These are phyloP conservation scores for Debaryomyces fabryi DNA, from an alignment of 1,139 yeast genomes.

Conservation along the genomic window DNA sequence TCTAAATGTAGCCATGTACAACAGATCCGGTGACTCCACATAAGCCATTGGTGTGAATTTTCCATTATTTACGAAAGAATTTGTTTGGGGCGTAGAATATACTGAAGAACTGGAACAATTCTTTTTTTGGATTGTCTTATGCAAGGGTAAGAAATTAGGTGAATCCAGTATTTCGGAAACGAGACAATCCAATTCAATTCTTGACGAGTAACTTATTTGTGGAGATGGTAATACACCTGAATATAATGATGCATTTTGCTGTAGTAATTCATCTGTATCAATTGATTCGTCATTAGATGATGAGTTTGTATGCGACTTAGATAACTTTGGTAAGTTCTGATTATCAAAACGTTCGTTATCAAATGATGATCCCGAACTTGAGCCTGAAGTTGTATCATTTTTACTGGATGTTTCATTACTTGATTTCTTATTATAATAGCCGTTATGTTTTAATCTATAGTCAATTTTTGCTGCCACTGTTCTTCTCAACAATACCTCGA, in stretches of 20 bases:
- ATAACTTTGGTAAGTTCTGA: conserved; percentile 8
- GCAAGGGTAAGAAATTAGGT: neutral
- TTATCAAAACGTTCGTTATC: neutral
- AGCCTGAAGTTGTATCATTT: neutral
- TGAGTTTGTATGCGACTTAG: conserved; percentile 8
- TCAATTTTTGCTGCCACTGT: conserved; percentile 49
- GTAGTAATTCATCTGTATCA: conserved; percentile 36
- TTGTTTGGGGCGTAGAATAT: conserved; percentile 1
- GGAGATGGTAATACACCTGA: conserved; percentile 44
- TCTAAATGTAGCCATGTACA: conserved; percentile 7
- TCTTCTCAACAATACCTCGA: conserved; percentile 43
- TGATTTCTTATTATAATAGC: conserved; percentile 9
- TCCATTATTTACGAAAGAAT: neutral
- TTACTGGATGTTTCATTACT: neutral
- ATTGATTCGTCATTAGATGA: conserved; percentile 19
- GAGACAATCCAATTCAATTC: neutral
- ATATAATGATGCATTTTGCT: conserved; percentile 34
- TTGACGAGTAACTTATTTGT: conserved; percentile 32
- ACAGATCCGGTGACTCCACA: conserved; percentile 5
- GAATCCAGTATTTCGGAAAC: neutral
- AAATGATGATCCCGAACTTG: neutral
- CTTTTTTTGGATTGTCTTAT: neutral
- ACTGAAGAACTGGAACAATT: conserved; percentile 2
- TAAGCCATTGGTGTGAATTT: neutral
- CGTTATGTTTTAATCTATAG: conserved; percentile 33